Percentiles rank a stretch among this genome's conserved stretches.
Conservation (phyloP, 768 basidiomycete species). For the Podaxis sp. region DNA sequence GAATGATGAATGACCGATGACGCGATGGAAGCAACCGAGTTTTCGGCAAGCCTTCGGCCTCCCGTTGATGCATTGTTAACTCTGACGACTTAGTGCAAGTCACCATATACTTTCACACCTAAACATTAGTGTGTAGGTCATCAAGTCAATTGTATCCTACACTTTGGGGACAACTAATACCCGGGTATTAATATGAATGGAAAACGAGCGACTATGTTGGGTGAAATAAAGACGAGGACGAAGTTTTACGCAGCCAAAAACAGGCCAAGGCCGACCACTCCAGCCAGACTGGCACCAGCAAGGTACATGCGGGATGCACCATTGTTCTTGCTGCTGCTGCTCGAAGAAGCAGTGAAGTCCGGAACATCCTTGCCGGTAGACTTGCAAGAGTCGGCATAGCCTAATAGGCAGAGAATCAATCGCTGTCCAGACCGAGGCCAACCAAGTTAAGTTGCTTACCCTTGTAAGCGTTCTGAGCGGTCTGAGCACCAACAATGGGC, state of each 20-base stretch:
- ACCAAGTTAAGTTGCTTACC: not conserved
- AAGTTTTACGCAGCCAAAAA: not conserved
- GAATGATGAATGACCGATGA: too few species aligned
- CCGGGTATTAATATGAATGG: not conserved
- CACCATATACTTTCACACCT: too few species aligned
- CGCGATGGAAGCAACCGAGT: too few species aligned
- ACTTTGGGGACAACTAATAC: too few species aligned
- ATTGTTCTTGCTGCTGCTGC: not conserved
- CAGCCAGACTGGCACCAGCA: not conserved
- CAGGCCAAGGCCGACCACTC: not conserved
- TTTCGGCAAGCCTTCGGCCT: too few species aligned
- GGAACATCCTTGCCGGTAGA: conserved; percentile 1
- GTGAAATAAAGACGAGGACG: not conserved
- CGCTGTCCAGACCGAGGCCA: not conserved
- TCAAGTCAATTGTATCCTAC: too few species aligned
- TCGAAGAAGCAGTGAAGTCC: not conserved
- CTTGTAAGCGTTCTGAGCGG: not conserved
- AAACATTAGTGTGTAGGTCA: too few species aligned
- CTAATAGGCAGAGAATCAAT: not conserved
- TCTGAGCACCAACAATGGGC: not conserved
- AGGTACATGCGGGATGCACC: not conserved
- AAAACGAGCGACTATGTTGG: not conserved
- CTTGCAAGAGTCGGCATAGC: conserved; percentile 4
- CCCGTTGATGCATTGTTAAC: too few species aligned
- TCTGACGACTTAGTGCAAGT: too few species aligned